Base-by-base conservation (phyloP, 176 grass and related monocot genomes). In the Thinopyrum elongatum region DNA sequence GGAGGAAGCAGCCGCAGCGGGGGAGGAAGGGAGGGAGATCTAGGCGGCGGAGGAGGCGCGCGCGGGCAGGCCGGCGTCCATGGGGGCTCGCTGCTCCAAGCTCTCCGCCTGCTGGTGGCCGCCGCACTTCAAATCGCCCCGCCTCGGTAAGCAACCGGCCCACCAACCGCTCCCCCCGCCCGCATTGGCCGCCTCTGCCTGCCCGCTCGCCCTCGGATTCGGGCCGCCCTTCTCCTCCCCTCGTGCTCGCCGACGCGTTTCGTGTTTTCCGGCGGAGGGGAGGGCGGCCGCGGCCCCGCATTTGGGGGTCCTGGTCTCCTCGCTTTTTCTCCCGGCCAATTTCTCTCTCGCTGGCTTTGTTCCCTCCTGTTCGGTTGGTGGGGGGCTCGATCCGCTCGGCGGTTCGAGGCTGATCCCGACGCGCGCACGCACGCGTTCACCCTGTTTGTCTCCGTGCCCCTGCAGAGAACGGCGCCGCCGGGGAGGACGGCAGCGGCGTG, bases 1-100 rank as follows among this genome's bases (percentile, higher is more conserved):
- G 26, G 69, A 78, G 77, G 69, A 76, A 68, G 82, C 23, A 77
- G 38, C 62, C 82, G 61, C 67, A 21, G 87, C 63, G 34, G 39
- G 46, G 9, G 33, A 36, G 65, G 29, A 9, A n/a, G 41, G 38
- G 38, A 17, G 78, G 33, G 60, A 91, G 86, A 88, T 91, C 90
- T 81, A 82, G 53, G 29, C 42, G 19, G 7, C 7, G 55, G 55
- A 58, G 55, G 55, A 58, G 55, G 53, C 19, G 53, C 53, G 53
- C 49, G 49, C 49, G 15, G 49, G 49, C 51, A 4, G 60, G 57
- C 72, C 26, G 69, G 80, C 70, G 78, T 51, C 49, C 60, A 97
- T 94, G 95, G 95, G 92, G 67, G 90, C 78, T 75, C 88, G 92
- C 75, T 97, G 95, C 92, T 97, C 95, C 73, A 89, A 85, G 68